Evolutionary conservation across 73 alveolate species (phyloP).

Genomic region (Halteria grandinella): DNA sequence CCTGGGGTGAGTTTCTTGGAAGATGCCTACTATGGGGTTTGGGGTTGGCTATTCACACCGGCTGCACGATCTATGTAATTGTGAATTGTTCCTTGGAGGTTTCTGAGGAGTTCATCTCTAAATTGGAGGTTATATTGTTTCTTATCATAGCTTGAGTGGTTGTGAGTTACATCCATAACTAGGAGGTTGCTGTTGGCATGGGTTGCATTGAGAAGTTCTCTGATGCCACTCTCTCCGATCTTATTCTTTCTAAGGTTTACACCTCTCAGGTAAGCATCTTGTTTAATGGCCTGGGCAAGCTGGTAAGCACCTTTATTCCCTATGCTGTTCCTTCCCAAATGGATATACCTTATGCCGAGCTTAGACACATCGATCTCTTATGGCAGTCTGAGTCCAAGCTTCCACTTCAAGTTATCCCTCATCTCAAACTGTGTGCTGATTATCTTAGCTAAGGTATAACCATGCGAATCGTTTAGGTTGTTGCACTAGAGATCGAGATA

Average conservation of each 20-base stretch:
- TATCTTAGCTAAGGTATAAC: background rate
- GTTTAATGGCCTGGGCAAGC: background rate
- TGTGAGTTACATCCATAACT: no score
- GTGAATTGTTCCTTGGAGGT: no score
- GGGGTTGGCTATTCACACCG: no score
- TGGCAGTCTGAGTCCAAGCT: constrained; percentile 17
- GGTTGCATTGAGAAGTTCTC: no score
- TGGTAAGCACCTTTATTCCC: background rate
- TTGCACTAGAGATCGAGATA: constrained; percentile 33
- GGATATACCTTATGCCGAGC: constrained; percentile 20
- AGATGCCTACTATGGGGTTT: no score
- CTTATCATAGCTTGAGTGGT: no score
- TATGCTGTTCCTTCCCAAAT: constrained; percentile 8
- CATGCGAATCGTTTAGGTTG: constrained; percentile 29
- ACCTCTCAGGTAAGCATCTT: constrained; percentile 29
- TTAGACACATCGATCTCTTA: constrained; percentile 2
- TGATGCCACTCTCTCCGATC: constrained; percentile 10
- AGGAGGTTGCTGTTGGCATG: no score
- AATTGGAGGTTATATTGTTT: no score
- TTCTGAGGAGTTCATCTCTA: no score
- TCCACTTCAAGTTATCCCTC: constrained; percentile 52
- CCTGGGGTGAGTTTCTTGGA: no score
- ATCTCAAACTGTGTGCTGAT: constrained; percentile 39
- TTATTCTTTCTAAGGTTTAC: constrained; percentile 16
- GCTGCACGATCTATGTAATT: no score